Evolutionary conservation across 2,329 filamentous ascomycete genomes (phyloP).

Genomic region (Alternaria brassicicola): DNA sequence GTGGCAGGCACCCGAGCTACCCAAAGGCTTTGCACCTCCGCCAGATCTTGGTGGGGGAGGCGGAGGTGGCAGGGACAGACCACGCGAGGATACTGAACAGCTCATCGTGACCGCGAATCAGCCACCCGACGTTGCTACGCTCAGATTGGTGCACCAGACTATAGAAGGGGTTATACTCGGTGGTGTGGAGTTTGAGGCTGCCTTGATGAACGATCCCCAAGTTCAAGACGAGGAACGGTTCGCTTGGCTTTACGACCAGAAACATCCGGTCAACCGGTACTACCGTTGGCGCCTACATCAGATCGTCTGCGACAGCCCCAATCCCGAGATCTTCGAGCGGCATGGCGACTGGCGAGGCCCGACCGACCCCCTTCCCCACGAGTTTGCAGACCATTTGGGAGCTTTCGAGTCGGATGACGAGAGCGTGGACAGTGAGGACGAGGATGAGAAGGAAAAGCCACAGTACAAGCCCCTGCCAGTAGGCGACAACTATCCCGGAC

Average conservation of each 20-base stretch:
- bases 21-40: conserved; percentile 40
- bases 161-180: conserved; percentile 80
- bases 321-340: conserved; percentile 33
- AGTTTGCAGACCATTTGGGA: conserved; percentile 76
- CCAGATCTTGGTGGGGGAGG: conserved; percentile 35
- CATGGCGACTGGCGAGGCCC: conserved; percentile 72
- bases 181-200: conserved; percentile 86
- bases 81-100: conserved; percentile 33
- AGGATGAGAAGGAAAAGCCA: conserved; percentile 54
- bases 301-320: conserved; percentile 65
- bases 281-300: conserved; percentile 94
- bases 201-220: conserved; percentile 84
- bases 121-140: conserved; percentile 76
- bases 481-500: conserved; percentile 38
- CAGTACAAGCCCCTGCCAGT: conserved; percentile 31
- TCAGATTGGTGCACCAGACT: conserved; percentile 86
- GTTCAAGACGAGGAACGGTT: conserved; percentile 88
- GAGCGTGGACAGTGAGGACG: conserved; percentile 69
- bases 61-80: conserved; percentile 19
- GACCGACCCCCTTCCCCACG: conserved; percentile 74
- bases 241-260: conserved; percentile 89
- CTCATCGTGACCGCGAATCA: conserved; percentile 61
- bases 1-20: conserved; percentile 35
- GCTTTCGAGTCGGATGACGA: conserved; percentile 69
- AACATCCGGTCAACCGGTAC: conserved; percentile 77